phyloP scores from a whole-genome alignment of 176 grass and related monocot species.

The Coix lacrymajobi region DNA sequence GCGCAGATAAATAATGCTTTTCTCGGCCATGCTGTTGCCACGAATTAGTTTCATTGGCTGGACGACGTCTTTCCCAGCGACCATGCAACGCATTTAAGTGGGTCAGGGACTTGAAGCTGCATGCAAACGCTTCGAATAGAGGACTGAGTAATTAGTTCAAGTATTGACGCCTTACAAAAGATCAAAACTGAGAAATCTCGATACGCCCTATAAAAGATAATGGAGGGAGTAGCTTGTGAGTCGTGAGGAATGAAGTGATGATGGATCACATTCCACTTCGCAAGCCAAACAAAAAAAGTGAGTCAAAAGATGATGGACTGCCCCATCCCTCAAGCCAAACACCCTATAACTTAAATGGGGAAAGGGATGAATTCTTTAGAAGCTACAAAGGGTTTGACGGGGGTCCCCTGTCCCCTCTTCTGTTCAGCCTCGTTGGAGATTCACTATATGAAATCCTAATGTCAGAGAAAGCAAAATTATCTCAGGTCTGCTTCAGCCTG shows the following conservation, averaged over 20 bases:
- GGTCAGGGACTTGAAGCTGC: too few species aligned
- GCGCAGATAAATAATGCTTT: too few species aligned
- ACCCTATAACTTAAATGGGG: neutral
- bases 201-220: too few species aligned
- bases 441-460: neutral
- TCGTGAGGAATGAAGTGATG: neutral
- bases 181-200: too few species aligned
- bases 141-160: too few species aligned
- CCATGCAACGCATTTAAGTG: too few species aligned
- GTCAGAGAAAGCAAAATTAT: neutral
- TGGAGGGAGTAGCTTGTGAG: neutral
- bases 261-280: neutral
- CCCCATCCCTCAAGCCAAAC: neutral
- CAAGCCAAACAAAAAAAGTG: neutral
- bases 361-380: neutral
- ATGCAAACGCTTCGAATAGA: too few species aligned
- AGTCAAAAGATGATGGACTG: neutral
- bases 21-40: too few species aligned
- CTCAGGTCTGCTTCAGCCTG: neutral
- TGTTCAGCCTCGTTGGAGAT: neutral
- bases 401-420: neutral
- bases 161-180: too few species aligned
- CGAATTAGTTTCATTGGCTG: too few species aligned
- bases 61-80: too few species aligned
- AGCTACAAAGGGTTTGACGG: neutral